A percentile compares a stretch with the other conserved stretches of the same genome.
These are phyloP conservation scores for Hypericum androsaemum DNA, from an alignment of 345 rosid genomes.

Conservation along the genomic window DNA sequence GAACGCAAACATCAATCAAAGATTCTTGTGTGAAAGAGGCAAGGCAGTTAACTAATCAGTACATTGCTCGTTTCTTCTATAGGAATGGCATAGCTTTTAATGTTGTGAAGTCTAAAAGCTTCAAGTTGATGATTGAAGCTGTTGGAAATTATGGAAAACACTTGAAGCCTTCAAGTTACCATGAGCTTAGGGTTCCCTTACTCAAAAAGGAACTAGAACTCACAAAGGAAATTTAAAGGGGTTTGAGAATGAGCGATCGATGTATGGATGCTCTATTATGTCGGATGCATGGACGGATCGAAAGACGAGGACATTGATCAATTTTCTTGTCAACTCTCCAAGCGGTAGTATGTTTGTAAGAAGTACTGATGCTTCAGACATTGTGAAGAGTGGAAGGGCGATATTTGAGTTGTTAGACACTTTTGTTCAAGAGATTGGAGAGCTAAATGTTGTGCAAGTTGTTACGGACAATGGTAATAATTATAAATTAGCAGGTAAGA, in stretches of 20 bases:
- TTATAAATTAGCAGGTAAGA: not conserved
- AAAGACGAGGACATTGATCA: not conserved
- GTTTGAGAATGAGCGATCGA: not conserved
- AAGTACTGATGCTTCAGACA: constrained; percentile 4
- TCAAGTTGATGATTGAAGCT: too few relatives aligned
- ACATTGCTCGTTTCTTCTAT: too few relatives aligned
- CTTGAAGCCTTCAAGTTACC: too few relatives aligned
- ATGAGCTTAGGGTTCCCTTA: too few relatives aligned
- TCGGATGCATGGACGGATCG: not conserved
- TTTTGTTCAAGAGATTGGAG: constrained; percentile 1
- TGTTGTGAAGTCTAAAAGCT: too few relatives aligned
- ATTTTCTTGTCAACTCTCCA: constrained; percentile 6
- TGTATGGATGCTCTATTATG: not conserved
- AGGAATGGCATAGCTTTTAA: too few relatives aligned
- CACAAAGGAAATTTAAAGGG: not conserved
- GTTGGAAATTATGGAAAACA: too few relatives aligned
- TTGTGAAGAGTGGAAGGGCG: not conserved
- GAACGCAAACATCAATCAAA: too few relatives aligned
- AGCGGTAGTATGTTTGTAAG: not conserved
- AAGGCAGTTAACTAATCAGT: too few relatives aligned
- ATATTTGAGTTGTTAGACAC: not conserved
- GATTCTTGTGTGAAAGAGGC: too few relatives aligned
- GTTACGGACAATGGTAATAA: not conserved
- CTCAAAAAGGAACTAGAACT: too few relatives aligned
- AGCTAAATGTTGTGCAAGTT: constrained; percentile 8